Conservation (phyloP, 306 rosid genomes). For the Prunus mume region DNA sequence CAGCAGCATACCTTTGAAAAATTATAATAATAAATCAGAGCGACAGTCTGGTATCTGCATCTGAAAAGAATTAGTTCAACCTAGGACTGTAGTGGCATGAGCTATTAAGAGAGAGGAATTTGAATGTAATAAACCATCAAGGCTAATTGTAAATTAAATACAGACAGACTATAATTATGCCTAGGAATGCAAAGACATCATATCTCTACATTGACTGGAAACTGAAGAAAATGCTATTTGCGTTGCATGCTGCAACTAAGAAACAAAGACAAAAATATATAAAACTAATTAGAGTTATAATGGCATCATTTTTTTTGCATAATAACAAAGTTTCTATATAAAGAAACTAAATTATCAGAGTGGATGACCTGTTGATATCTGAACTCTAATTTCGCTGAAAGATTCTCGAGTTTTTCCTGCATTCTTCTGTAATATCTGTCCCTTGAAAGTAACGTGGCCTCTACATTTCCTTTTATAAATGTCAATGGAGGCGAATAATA, state of each 20-base stretch:
- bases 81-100: background rate
- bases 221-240: background rate
- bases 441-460: conserved; percentile 57
- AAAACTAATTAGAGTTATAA: background rate
- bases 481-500: conserved; percentile 57
- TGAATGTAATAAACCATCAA: background rate
- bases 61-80: background rate
- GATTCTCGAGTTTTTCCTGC: conserved; percentile 58
- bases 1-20: background rate
- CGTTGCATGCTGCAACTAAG: conserved; percentile 4
- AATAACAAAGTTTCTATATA: background rate
- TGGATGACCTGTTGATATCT: conserved; percentile 67
- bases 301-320: no score
- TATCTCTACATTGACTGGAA: background rate
- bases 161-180: background rate
- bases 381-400: conserved; percentile 54
- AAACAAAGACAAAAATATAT: background rate
- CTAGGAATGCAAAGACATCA: background rate
- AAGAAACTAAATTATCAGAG: conserved; percentile 16
- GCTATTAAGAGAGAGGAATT: background rate
- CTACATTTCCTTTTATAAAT: conserved; percentile 58
- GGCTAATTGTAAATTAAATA: background rate
- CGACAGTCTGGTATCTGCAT: background rate
- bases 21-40: background rate
- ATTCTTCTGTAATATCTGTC: conserved; percentile 64